Base-by-base conservation (phyloP, 441 rosid genomes). In the Daphne laureola region DNA sequence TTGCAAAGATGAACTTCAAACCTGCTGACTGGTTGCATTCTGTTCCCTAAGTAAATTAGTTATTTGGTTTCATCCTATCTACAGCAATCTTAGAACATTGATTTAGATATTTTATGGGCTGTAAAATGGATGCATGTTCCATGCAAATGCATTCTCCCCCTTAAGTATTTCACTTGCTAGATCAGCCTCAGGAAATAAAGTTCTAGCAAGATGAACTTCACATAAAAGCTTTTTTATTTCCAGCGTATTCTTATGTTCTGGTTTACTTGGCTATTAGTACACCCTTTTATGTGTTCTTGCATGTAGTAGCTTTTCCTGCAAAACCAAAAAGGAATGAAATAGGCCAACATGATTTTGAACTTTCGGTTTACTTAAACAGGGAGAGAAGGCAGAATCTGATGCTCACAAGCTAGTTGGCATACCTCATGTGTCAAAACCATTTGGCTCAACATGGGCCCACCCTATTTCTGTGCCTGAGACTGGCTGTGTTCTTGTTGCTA, bases 401-500 rank as follows among this genome's bases (percentile, higher is more conserved):
- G 70, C 74, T 70, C 75, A 67, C 42, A 73, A 55, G 66, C 66
- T 76, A 63, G 77, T 59, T 12, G 73, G 64, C 53, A 40, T 51
- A 14, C 54, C 78, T 38, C 68, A 64, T 51, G 87, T 73, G 38
- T 61, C 84, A 0, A 86, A 78, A 71, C 73, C 82, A 3, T 73
- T 77, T 1, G 73, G 87, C 36, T 38, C 56, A 54, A 88, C 80
- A 59, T 91, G 98, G 98, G 98, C 98, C 12, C 98, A 91, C 58
- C 98, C 98, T 0, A 81, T 91, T 73, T 77, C 87, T 1, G 78
- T 76, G 8, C 98, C 93, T 38, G 96, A 91, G 78, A 78, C 86
- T 12, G 98, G 96, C n/a, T 88, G 89, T 14, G 89, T 91, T 68
- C 91, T 91, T 57, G 91, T 91, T 55, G 98, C 98, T 14, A 88